Evolutionary conservation across 1,284 basidiomycete species (phyloP), one percentile per base, ranked within the genome.

Genomic region (Farysia itapuensis): DNA sequence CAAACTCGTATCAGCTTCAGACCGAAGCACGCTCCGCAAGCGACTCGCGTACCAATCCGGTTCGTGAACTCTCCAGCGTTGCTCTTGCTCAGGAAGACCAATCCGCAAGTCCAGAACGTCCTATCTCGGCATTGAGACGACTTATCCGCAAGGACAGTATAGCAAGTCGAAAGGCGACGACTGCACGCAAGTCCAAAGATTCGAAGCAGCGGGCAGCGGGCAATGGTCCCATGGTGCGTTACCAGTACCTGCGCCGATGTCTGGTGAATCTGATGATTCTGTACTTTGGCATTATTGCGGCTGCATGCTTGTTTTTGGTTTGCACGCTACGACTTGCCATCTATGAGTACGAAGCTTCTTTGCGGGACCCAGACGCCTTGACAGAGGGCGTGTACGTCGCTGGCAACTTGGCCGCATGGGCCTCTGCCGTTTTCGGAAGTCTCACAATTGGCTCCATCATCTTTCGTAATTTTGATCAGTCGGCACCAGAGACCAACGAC

Each of bases 241-340:
- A 60, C 46, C 48, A 39, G 30, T 68, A 70, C 50, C 45, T 70
- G 28, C 61, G 67, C 4, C 34, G 67, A 6, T 70, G 67, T 33
- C 36, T 65, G 35, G 42, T 67, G 43, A 68, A 67, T 39, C 44
- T 70, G 15, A 37, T 58, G 16, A 50, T 70, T 15, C 49, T 70
- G 13, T 68, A 68, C 39, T n/a, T 57, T 19, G 52, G 60, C 38
- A 63, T 70, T 39, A 64, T 59, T 21, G 39, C 45, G n/a, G 67
- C 49, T 2, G 67, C 65, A 9, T 41, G 42, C 39, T 39, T 45
- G 21, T 70, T 61, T 16, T 39, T 64, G 12, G 43, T 32, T 13
- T 22, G 57, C 13, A 45, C 66, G 5, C 43, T 57, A 35, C 47
- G 47, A 18, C 36, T 68, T 1, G 63, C 65, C 1, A 48, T 50